These are phyloP conservation scores for Aspergillus spinulosporus DNA, from an alignment of 2,329 filamentous ascomycete genomes.

Conservation along the genomic window DNA sequence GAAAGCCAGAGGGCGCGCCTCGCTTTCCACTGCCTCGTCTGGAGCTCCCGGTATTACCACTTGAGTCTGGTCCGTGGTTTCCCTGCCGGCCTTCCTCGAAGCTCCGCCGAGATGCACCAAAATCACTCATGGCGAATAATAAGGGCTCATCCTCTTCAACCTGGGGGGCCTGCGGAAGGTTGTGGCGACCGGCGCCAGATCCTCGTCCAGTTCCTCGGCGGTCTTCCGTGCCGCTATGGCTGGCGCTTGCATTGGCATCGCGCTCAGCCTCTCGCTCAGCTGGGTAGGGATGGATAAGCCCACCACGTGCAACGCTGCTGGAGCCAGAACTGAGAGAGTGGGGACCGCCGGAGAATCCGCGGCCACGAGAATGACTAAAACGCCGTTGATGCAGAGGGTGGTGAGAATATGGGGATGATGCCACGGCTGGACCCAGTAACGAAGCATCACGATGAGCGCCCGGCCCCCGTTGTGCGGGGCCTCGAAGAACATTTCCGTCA, in stretches of 20 bases:
- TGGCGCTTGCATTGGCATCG: conserved; percentile 42
- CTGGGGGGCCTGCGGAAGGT: conserved; percentile 28
- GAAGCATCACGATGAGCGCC: conserved; percentile 24
- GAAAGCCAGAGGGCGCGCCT: conserved; percentile 36
- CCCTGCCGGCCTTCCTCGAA: conserved; percentile 42
- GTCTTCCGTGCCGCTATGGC: conserved; percentile 41
- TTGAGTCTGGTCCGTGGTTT: conserved; percentile 33
- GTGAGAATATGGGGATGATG: conserved; percentile 36
- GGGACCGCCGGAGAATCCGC: conserved; percentile 39
- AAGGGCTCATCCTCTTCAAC: conserved; percentile 49
- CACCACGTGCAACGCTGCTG: conserved; percentile 41
- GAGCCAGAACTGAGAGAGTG: conserved; percentile 43
- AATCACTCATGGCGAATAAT: conserved; percentile 50
- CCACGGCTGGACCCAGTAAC: conserved; percentile 27
- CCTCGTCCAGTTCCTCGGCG: conserved; percentile 37
- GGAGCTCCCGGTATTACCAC: conserved; percentile 28
- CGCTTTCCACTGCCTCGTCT: conserved; percentile 40
- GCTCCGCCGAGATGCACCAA: conserved; percentile 44
- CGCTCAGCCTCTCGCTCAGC: conserved; percentile 40
- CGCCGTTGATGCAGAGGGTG: conserved; percentile 41
- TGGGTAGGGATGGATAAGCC: conserved; percentile 33
- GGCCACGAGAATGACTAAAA: conserved; percentile 38
- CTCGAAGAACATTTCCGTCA: conserved; percentile 22
- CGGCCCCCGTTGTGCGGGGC: conserved; percentile 24
- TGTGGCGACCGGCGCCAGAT: conserved; percentile 35